Percentiles rank a stretch among this genome's conserved stretches.
phyloP scores from a whole-genome alignment of 2,329 filamentous ascomycete species.

The Colletotrichum tofieldiae region DNA sequence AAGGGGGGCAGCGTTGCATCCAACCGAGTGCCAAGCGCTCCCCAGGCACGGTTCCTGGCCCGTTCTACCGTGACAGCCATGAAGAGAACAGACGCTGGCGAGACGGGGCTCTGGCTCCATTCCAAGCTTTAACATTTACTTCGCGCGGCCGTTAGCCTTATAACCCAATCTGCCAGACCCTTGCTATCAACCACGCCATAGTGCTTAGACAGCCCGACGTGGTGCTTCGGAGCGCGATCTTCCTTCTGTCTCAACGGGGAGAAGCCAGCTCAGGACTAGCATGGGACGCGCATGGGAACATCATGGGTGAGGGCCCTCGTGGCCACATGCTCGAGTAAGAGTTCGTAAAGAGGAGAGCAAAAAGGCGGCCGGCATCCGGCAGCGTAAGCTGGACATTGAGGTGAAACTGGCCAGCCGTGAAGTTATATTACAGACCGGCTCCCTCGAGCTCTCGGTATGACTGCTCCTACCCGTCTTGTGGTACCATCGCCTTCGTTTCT shows the following conservation, averaged over 20 bases:
- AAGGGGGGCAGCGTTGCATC: constrained; percentile 20
- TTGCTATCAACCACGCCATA: not conserved
- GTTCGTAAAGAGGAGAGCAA: not conserved
- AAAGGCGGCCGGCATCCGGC: not conserved
- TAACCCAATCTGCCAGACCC: not conserved
- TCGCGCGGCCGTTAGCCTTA: not conserved
- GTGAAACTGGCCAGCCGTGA: not conserved
- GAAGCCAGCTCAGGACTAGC: not conserved
- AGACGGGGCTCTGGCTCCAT: not conserved
- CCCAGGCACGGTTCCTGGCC: constrained; percentile 39
- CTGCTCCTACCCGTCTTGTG: not conserved
- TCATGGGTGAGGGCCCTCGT: not conserved
- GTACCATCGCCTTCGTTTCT: constrained; percentile 3
- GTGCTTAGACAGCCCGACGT: not conserved
- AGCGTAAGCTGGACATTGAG: not conserved
- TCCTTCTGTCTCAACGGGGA: constrained; percentile 32
- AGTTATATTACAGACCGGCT: constrained; percentile 11
- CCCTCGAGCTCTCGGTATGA: not conserved
- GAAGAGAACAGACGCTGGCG: not conserved
- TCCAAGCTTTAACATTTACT: not conserved
- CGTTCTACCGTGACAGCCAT: constrained; percentile 29
- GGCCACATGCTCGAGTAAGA: not conserved
- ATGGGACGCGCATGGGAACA: not conserved
- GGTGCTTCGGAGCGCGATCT: constrained; percentile 20
- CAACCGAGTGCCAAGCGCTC: constrained; percentile 22